Evolutionary conservation across 768 basidiomycete species (phyloP), one percentile per base, ranked within the genome.

Genomic region (Lentinula edodes): DNA sequence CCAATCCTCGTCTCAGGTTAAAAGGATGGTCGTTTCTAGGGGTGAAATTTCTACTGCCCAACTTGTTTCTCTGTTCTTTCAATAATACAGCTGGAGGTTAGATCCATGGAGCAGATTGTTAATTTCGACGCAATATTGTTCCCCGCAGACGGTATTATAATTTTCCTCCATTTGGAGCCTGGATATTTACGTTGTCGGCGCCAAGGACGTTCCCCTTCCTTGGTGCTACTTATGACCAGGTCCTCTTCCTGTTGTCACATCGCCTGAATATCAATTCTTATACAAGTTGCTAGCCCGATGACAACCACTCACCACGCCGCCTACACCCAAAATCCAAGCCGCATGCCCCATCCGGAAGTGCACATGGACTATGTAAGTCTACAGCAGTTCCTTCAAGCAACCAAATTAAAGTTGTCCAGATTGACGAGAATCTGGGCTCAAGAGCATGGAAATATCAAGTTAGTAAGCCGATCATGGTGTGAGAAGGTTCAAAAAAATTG

Each of bases 331-430:
- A 72, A 78, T 34, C 79, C 80, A 36, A 74, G 84, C 51, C 85
- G 87, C 57, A 82, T 90, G 78, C 91, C 91, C 0, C 91, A 93
- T 71, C 91, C 91, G 10, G 90, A 92, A 71, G 83, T 90, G 45
- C 84, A 89, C 69, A 93, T 93, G 90, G 89, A 92, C 73, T 89
- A 87, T 73, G 82, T 82, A 66, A 62, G 76, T 42, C 38, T 15
- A 16, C 20, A 16, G 8, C 23, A 13, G 28, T 60, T 56, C 41
- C 42, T 52, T 58, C 46, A 15, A 42, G 39, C 20, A 18, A 18
- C 10, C 5, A 16, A 57, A 12, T 56, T 46, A 42, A 8, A 23
- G 39, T 38, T 28, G 15, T 41, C 10, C 35, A 83, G 80, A 86
- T 93, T 66, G 89, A 88, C 68, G 89, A 91, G 73, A 81, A 83